Evolutionary conservation across 495 filamentous ascomycete genomes (phyloP), one percentile per base, ranked within the genome.

Genomic region (Aspergillus olivimuriae): DNA sequence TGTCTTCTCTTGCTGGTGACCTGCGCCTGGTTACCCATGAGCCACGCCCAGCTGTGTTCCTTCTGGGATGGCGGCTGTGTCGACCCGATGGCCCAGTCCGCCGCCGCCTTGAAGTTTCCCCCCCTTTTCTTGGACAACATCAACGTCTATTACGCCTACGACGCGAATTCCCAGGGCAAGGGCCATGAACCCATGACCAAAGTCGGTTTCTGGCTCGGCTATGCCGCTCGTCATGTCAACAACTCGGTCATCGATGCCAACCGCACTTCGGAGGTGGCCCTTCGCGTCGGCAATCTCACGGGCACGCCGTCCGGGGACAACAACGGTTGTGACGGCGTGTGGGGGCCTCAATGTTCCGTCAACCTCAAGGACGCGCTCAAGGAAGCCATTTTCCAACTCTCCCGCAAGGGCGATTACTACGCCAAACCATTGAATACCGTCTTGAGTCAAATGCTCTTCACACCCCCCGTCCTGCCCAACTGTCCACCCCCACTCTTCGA

Each of bases 311-410:
- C 53, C 1, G 65, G 65, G 1, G 28, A 28, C 3, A 66, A 63
- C 31, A 69, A 70, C 54, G 65, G 63, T 17, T 72, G 69, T 36
- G 63, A 72, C 42, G 61, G 63, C 2, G 59, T 72, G 15, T 70
- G 66, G 69, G 63, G 65, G 1, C 17, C 46, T 4, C 37, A 52
- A 20, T 72, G 69, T 46, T 64, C 67, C 0, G 41, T 36, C 2
- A 61, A 65, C 46, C 41, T 72, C 23, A 69, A 65, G 44, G 36
- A 36, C 1, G 37, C 51, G 4, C 40, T 72, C 7, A 50, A 58
- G 30, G 23, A 49, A 11, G 42, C 41, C 7, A 62, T 72, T 8
- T 70, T 51, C 22, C 41, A 41, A 2, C 56, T 69, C 10, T 44
- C 58, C 3, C 48, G 32, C 2, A 61, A 58, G 24, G 64, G 58